phyloP scores from a whole-genome alignment of 1,139 yeast genomes.

The Saccharomyces uvarum region DNA sequence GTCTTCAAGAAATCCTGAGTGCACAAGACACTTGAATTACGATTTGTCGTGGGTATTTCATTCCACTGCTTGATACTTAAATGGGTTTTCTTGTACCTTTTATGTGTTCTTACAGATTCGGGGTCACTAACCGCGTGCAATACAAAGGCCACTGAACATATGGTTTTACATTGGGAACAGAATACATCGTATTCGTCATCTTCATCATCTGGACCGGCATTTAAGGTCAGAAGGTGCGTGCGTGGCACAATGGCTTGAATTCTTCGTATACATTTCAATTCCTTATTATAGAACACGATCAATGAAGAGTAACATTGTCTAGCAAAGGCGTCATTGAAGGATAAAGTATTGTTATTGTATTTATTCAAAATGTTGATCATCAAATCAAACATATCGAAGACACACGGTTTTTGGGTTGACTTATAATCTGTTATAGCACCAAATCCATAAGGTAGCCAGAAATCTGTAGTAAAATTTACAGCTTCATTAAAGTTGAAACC shows the following conservation, averaged over 20 bases:
- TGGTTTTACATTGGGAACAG: conserved; percentile 33
- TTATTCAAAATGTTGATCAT: conserved; percentile 24
- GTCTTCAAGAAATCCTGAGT: conserved; percentile 16
- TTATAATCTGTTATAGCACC: conserved; percentile 51
- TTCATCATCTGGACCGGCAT: conserved; percentile 7
- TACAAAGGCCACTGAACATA: conserved; percentile 33
- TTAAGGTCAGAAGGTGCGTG: not conserved
- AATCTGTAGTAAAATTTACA: conserved; percentile 65
- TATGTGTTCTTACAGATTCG: conserved; percentile 1
- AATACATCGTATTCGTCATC: conserved; percentile 23
- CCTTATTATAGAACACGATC: conserved; percentile 6
- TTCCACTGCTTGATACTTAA: conserved; percentile 15
- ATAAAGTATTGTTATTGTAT: conserved; percentile 6
- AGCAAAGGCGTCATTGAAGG: conserved; percentile 17
- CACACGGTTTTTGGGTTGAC: conserved; percentile 30
- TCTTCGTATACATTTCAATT: conserved; percentile 3
- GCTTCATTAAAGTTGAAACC: conserved; percentile 78
- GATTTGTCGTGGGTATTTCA: conserved; percentile 3
- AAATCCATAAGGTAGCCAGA: conserved; percentile 62
- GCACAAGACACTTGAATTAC: conserved; percentile 11
- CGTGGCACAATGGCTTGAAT: not conserved
- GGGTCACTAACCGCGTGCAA: conserved; percentile 6
- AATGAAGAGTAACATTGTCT: conserved; percentile 17
- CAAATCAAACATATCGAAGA: conserved; percentile 35
- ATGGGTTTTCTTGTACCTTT: conserved; percentile 12